Conservation (phyloP, 2,329 filamentous ascomycete species). For the Daldinia sp. region DNA sequence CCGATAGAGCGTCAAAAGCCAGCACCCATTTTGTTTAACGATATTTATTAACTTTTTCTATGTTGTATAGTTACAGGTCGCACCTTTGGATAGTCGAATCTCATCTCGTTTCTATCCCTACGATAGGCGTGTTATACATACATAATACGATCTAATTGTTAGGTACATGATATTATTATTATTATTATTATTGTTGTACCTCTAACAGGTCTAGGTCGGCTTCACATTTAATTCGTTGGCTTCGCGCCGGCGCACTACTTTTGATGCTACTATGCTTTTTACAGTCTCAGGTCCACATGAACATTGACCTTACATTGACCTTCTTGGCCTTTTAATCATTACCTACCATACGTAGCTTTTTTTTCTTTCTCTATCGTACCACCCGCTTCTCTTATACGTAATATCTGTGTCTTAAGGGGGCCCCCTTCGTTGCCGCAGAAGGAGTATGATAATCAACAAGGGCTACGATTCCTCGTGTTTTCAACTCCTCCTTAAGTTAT, state of each 20-base stretch:
- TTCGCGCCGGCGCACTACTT: constrained; percentile 29
- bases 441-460: constrained; percentile 31
- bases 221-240: constrained; percentile 23
- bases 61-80: not conserved
- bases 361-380: not conserved
- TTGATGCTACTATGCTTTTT: constrained; percentile 1
- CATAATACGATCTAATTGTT: not conserved
- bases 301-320: constrained; percentile 7
- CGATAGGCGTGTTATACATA: too few relatives aligned
- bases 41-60: too few relatives aligned
- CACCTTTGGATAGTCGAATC: not conserved
- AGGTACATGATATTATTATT: not conserved
- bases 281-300: constrained; percentile 17
- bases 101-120: not conserved
- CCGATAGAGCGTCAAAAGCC: constrained; percentile 25
- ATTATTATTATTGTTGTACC: not conserved
- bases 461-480: constrained; percentile 23
- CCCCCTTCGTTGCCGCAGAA: constrained; percentile 37
- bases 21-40: not conserved
- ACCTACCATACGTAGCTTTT: not conserved
- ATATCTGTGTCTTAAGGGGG: constrained; percentile 34
- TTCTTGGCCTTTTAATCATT: constrained; percentile 1
- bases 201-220: not conserved
- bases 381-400: constrained; percentile 23
- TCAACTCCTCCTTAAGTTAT: not conserved